A percentile compares a stretch with the other conserved stretches of the same genome.
phyloP scores from a whole-genome alignment of 257 asterid genomes.

The Lavandula angustifolia region DNA sequence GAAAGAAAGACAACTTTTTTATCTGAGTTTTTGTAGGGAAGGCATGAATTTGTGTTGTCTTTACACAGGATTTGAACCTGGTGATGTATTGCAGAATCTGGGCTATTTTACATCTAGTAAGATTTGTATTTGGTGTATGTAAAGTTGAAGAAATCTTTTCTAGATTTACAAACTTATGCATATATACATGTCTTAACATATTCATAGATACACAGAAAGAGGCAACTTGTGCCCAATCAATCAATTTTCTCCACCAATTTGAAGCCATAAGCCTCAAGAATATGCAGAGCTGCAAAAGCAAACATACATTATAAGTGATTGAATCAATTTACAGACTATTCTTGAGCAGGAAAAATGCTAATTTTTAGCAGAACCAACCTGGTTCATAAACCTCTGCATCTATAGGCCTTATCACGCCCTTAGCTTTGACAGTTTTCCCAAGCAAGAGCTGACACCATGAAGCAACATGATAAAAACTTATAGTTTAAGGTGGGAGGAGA shows the following conservation, averaged over 20 bases:
- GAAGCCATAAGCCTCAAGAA: slow-evolving; percentile 78
- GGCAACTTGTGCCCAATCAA: slow-evolving; percentile 25
- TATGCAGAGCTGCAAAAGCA: slow-evolving; percentile 64
- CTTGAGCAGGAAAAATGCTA: neutral
- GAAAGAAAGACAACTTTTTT: too few relatives aligned
- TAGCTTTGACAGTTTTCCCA: slow-evolving; percentile 52
- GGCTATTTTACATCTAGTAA: neutral
- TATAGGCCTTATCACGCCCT: slow-evolving; percentile 78
- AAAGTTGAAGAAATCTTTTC: too few relatives aligned
- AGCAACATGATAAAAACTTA: too few relatives aligned
- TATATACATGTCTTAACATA: too few relatives aligned
- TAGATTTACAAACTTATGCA: too few relatives aligned
- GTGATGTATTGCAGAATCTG: neutral
- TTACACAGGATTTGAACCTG: too few relatives aligned
- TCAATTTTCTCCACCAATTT: slow-evolving; percentile 72
- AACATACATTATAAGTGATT: neutral
- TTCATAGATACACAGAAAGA: neutral
- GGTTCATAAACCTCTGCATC: slow-evolving; percentile 79
- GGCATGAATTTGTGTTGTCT: neutral
- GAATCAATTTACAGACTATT: neutral
- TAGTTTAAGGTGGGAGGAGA: neutral
- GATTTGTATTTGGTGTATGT: neutral
- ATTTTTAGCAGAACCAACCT: slow-evolving; percentile 40
- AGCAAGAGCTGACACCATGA: slow-evolving; percentile 63
- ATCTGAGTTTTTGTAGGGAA: slow-evolving; percentile 4